Percentiles rank a stretch among this genome's conserved stretches.
These are phyloP conservation scores for Boletus insuetus DNA, from an alignment of 768 basidiomycete species.

Conservation along the genomic window DNA sequence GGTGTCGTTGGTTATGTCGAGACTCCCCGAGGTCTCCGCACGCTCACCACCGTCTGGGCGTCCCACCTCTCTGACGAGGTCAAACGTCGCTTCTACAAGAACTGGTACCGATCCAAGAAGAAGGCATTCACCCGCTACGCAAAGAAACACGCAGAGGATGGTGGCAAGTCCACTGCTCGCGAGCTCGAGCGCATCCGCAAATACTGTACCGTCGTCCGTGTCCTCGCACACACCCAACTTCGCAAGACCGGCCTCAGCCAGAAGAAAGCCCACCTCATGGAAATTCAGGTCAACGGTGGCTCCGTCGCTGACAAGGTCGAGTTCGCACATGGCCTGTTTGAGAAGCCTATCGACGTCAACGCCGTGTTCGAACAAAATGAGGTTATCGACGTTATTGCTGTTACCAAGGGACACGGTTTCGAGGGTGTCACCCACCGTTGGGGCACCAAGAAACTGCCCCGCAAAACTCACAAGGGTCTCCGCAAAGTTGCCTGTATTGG, in stretches of 20 bases:
- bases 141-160: constrained; percentile 97
- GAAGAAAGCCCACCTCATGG: constrained; percentile 99
- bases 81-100: constrained; percentile 99
- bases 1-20: constrained; percentile 99
- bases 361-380: constrained; percentile 96
- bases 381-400: constrained; percentile 93
- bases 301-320: constrained; percentile 96
- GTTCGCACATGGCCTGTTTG: constrained; percentile 90
- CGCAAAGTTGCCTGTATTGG: constrained; percentile 99
- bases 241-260: constrained; percentile 96
- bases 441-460: constrained; percentile 98
- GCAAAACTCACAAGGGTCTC: constrained; percentile 99
- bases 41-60: constrained; percentile 98
- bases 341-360: constrained; percentile 88
- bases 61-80: constrained; percentile 96
- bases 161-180: constrained; percentile 86
- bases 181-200: constrained; percentile 99
- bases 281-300: constrained; percentile 99
- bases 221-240: constrained; percentile 98
- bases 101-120: constrained; percentile 99
- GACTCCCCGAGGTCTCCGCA: constrained; percentile 97
- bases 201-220: constrained; percentile 99
- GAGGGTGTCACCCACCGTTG: constrained; percentile 99
- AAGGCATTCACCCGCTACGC: constrained; percentile 99
- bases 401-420: constrained; percentile 99